Conservation (phyloP, 305 asterid species). For the Fraxinus sp. region DNA sequence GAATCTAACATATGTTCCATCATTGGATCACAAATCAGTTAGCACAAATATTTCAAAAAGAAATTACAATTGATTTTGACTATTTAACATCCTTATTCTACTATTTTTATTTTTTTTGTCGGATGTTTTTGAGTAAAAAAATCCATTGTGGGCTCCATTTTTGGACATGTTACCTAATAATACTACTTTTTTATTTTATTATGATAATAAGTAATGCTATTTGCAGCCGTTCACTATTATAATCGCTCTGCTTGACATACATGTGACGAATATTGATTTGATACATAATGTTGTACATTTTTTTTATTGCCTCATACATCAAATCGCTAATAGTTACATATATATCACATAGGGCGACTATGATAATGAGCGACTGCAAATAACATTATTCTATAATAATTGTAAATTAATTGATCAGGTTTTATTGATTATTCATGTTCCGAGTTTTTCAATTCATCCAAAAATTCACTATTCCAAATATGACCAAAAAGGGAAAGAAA, state of each 20-base stretch:
- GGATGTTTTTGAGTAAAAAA: neutral
- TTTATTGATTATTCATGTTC: neutral
- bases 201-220: neutral
- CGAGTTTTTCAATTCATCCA: neutral
- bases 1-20: conserved; percentile 40
- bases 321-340: too few species aligned
- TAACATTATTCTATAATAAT: neutral
- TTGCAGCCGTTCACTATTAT: too few species aligned
- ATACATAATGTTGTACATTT: too few species aligned
- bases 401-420: neutral
- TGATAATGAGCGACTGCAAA: neutral
- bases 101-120: neutral
- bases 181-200: neutral
- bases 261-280: neutral
- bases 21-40: conserved; percentile 24
- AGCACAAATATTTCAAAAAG: neutral
- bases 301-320: too few species aligned
- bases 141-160: conserved; percentile 18
- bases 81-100: neutral
- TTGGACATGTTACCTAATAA: neutral
- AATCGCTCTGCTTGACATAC: neutral
- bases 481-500: neutral
- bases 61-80: neutral
- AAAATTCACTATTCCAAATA: neutral
- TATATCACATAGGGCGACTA: neutral